Evolutionary conservation across 805 yeast genomes (phyloP), one percentile per base, ranked within the genome.

Genomic region (Vanderwaltozyma verrucispora): DNA sequence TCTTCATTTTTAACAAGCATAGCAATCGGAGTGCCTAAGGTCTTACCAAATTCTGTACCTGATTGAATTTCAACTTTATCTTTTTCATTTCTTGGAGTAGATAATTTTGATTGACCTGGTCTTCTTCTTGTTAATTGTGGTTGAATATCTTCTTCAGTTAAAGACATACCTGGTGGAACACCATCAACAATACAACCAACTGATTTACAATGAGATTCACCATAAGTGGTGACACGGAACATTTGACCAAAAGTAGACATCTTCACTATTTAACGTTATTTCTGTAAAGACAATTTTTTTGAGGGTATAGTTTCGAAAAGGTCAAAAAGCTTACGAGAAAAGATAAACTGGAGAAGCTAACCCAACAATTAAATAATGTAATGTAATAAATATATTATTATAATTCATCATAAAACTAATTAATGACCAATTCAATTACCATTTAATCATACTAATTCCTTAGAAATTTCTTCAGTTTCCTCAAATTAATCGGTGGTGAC

Each of bases 161-260:
- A 72, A 7, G 76, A 71, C 74, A 92, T 70, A 24, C 95, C 95
- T 21, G 98, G 96, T 23, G 98, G 98, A 30, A 87, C 92, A 41
- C 98, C 98, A 50, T 92, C 98, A 28, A 92, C 96, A 44, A 92
- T 92, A 65, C 97, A 92, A 24, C 98, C 98, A 30, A 92, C 98
- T 9, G 95, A 84, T 53, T 77, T 82, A 68, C 98, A 92, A 67
- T 92, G 98, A 8, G 96, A 86, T 61, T 92, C 98, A 48, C 98
- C 98, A 69, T 87, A 89, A 23, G 98, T 89, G 45, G 97, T 89
- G 48, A 89, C 97, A 43, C 65, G 68, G 63, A 65, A 59, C 21
- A 69, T 45, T 10, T 68, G 67, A 39, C 92, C 92, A 54, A 81
- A 82, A 7, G 85, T 69, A 32, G 88, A 80, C 92, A 81, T 81